A percentile compares a stretch with the other conserved stretches of the same genome.
These are phyloP conservation scores for Fusarium dlaminii DNA, from an alignment of 2,329 filamentous ascomycete species.

Conservation along the genomic window DNA sequence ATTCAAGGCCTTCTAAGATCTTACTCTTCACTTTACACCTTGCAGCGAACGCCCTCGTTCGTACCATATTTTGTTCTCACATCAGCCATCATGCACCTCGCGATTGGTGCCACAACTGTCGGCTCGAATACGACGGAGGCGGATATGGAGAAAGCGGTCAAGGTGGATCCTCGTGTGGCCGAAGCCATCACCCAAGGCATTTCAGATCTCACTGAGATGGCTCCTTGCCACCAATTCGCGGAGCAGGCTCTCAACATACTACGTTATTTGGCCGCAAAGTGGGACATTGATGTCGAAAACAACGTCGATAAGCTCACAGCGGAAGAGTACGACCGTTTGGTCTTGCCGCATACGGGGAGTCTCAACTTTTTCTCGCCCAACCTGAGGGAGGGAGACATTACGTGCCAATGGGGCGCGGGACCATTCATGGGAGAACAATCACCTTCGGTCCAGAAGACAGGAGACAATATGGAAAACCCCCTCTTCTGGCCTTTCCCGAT, in stretches of 20 bases:
- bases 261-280: constrained; percentile 65
- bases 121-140: constrained; percentile 34
- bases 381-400: constrained; percentile 58
- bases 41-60: constrained; percentile 67
- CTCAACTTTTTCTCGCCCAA: constrained; percentile 68
- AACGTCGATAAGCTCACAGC: constrained; percentile 41
- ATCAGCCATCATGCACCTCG: constrained; percentile 68
- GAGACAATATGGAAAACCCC: constrained; percentile 59
- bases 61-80: constrained; percentile 71
- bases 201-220: constrained; percentile 68
- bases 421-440: constrained; percentile 19
- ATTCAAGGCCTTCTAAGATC: constrained; percentile 66
- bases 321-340: constrained; percentile 53
- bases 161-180: constrained; percentile 52
- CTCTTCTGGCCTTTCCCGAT: constrained; percentile 70
- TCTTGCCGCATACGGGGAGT: constrained; percentile 60
- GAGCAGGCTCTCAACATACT: constrained; percentile 69
- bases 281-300: constrained; percentile 65
- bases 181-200: constrained; percentile 64
- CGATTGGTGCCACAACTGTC: constrained; percentile 55
- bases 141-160: constrained; percentile 47
- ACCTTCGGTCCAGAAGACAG: constrained; percentile 38
- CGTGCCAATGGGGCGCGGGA: constrained; percentile 56
- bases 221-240: constrained; percentile 68
- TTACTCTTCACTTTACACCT: constrained; percentile 67